phyloP scores from a whole-genome alignment of 139 green algal species.

The Edaphochlamys debaryana region DNA sequence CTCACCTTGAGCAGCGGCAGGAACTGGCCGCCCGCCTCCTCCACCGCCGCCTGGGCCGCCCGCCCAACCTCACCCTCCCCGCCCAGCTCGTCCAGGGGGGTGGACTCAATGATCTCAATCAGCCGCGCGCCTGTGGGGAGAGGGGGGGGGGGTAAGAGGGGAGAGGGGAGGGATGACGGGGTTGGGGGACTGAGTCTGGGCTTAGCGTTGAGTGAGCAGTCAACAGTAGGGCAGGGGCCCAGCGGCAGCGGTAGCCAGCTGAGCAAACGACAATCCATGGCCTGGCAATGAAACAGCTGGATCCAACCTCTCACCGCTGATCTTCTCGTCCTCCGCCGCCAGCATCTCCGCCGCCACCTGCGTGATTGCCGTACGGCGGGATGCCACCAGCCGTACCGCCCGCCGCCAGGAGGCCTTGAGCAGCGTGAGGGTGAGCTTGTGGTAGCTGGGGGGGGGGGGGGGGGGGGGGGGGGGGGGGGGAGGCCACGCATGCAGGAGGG shows the following conservation, averaged over 20 bases:
- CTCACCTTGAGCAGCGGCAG: slow-evolving; percentile 61
- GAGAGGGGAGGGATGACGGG: not conserved
- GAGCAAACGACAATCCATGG: too few relatives aligned
- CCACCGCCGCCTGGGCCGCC: slow-evolving; percentile 31
- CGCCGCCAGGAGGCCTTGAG: slow-evolving; percentile 65
- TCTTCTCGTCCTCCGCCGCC: slow-evolving; percentile 54
- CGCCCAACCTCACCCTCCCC: slow-evolving; percentile 35
- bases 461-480: not conserved
- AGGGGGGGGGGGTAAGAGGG: not conserved
- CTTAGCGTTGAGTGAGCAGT: not conserved
- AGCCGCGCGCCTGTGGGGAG: slow-evolving; percentile 26
- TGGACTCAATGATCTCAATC: slow-evolving; percentile 65
- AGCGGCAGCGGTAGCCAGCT: too few relatives aligned
- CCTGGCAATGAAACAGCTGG: too few relatives aligned
- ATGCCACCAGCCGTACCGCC: slow-evolving; percentile 50
- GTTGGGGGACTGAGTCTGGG: not conserved
- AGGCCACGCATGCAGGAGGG: too few relatives aligned
- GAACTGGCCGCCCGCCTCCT: slow-evolving; percentile 59
- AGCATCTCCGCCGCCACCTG: slow-evolving; percentile 59
- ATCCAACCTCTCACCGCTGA: slow-evolving; percentile 42
- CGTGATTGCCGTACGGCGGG: slow-evolving; percentile 51
- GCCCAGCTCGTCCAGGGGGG: slow-evolving; percentile 32
- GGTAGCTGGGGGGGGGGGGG: slow-evolving; percentile 41
- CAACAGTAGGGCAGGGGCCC: too few relatives aligned
- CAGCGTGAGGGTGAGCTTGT: slow-evolving; percentile 66